These are phyloP conservation scores for Pichia sp. DNA, from an alignment of 1,139 yeast genomes.

Conservation along the genomic window DNA sequence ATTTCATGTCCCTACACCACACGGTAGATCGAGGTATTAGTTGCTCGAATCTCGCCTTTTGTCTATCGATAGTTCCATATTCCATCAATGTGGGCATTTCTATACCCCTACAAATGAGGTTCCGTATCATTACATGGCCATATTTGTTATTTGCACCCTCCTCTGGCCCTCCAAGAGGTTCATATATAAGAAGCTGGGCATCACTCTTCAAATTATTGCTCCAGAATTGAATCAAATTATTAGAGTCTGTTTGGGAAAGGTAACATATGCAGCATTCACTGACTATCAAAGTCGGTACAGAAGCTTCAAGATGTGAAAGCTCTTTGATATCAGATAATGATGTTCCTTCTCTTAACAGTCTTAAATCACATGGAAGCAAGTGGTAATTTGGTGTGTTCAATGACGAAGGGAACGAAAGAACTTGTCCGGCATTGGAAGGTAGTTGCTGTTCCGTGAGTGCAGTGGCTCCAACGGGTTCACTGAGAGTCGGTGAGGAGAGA, in stretches of 20 bases:
- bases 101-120: constrained; percentile 66
- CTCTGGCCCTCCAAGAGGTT: constrained; percentile 59
- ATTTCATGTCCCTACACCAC: constrained; percentile 52
- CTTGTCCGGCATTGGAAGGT: constrained; percentile 17
- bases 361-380: constrained; percentile 49
- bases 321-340: not conserved
- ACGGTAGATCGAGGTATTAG: constrained; percentile 15
- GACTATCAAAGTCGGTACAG: constrained; percentile 60
- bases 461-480: constrained; percentile 16
- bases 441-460: not conserved
- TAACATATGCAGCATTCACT: constrained; percentile 93
- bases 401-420: constrained; percentile 20
- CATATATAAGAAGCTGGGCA: constrained; percentile 55
- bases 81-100: constrained; percentile 53
- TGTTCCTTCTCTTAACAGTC: constrained; percentile 24
- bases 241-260: constrained; percentile 51
- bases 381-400: constrained; percentile 44
- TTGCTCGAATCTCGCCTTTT: constrained; percentile 31
- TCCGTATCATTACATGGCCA: constrained; percentile 76
- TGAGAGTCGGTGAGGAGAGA: constrained; percentile 26
- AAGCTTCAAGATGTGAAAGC: constrained; percentile 25
- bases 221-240: constrained; percentile 41
- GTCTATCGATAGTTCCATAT: constrained; percentile 44
- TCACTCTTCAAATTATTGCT: constrained; percentile 25
- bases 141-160: constrained; percentile 29